Conservation (phyloP, 1,284 basidiomycete genomes). For the Macrocystidia cucumis region DNA sequence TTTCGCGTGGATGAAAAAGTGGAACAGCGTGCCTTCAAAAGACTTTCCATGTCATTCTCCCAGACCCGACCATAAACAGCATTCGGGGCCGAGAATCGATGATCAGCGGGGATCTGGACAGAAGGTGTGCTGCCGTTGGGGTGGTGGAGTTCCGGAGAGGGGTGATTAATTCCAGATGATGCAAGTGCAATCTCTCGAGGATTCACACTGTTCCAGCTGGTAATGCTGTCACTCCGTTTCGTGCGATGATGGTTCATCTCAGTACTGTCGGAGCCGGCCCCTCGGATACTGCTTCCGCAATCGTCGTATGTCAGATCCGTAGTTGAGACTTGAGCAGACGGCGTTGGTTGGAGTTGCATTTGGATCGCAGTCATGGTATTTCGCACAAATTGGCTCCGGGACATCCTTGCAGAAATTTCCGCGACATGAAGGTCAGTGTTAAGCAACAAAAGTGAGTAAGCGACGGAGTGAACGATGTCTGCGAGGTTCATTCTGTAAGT, state of each 20-base stretch:
- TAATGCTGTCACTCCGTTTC: conserved; percentile 73
- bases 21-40: conserved; percentile 62
- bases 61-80: conserved; percentile 56
- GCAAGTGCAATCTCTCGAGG: conserved; percentile 42
- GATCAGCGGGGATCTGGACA: conserved; percentile 33
- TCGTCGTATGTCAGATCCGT: conserved; percentile 67
- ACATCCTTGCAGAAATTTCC: conserved; percentile 87
- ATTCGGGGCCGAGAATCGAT: conserved; percentile 30
- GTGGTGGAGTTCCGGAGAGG: conserved; percentile 18
- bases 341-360: conserved; percentile 55
- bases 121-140: conserved; percentile 41
- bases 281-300: conserved; percentile 46
- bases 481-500: conserved; percentile 5
- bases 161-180: conserved; percentile 24
- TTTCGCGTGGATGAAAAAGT: conserved; percentile 7
- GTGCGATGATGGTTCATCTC: conserved; percentile 44
- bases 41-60: conserved; percentile 79
- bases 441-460: conserved; percentile 89
- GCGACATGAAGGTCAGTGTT: conserved; percentile 98
- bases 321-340: conserved; percentile 35
- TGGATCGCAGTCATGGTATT: conserved; percentile 88
- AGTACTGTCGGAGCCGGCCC: conserved; percentile 36
- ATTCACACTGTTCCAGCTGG: conserved; percentile 75
- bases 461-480: conserved; percentile 90
- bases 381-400: conserved; percentile 85